Evolutionary conservation across 306 rosid species (phyloP).

Genomic region (Dalbergia oliveri): DNA sequence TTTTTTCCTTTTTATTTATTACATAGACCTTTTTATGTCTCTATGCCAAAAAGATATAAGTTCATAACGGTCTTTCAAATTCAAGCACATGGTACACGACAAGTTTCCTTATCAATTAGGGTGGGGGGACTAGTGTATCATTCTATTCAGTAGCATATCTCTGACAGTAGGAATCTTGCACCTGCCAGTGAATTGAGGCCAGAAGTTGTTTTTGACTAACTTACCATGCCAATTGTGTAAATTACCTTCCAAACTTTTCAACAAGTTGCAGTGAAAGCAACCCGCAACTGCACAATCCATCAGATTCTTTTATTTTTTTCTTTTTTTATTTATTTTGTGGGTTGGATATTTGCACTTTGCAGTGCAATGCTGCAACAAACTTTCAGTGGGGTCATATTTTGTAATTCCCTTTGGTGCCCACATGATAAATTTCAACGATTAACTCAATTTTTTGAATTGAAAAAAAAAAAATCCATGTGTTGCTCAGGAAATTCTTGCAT

Average conservation of each 20-base stretch:
- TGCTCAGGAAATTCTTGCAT: neutral
- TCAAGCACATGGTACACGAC: slow-evolving; percentile 61
- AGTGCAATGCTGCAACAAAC: neutral
- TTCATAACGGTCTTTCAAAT: slow-evolving; percentile 30
- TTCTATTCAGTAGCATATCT: slow-evolving; percentile 51
- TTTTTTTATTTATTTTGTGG: neutral
- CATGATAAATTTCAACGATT: neutral
- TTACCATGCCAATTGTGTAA: neutral
- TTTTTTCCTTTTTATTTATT: too few species aligned
- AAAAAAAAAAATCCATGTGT: neutral
- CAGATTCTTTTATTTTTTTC: neutral
- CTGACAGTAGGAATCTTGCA: slow-evolving; percentile 51
- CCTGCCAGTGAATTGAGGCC: slow-evolving; percentile 36
- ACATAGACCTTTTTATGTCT: slow-evolving; percentile 7
- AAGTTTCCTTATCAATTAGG: slow-evolving; percentile 32
- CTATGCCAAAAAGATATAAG: too few species aligned
- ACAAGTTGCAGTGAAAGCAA: slow-evolving; percentile 46
- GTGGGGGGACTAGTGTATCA: slow-evolving; percentile 38
- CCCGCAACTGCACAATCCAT: slow-evolving; percentile 53
- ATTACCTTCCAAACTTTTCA: slow-evolving; percentile 42
- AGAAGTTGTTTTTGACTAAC: slow-evolving; percentile 59
- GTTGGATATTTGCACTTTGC: slow-evolving; percentile 5
- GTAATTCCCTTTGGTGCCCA: neutral
- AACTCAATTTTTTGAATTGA: neutral
- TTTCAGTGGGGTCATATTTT: neutral